Evolutionary conservation across 2,329 filamentous ascomycete genomes (phyloP).

Genomic region (Myrmaecium sp.): DNA sequence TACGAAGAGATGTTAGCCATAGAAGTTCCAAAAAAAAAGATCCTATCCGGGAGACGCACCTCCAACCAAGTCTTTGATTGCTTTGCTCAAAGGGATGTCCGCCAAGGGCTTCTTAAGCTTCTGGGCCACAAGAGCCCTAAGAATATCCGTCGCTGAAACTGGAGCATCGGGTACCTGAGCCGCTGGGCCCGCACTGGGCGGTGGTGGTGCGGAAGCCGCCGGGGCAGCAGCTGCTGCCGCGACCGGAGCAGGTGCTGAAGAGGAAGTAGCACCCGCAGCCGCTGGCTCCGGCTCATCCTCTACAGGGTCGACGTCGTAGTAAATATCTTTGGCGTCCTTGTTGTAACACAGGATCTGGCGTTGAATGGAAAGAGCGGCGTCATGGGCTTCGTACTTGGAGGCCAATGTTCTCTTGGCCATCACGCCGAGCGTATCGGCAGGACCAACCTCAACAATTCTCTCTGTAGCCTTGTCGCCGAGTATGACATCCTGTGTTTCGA

Average conservation of each 20-base stretch:
- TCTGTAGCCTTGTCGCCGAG: conserved; percentile 91
- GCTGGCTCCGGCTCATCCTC: conserved; percentile 62
- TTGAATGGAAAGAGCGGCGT: conserved; percentile 90
- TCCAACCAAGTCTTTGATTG: conserved; percentile 95
- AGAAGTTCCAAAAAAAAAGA: conserved; percentile 1
- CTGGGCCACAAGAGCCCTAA: conserved; percentile 79
- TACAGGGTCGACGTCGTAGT: conserved; percentile 92
- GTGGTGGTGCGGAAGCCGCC: conserved; percentile 38
- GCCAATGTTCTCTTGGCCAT: conserved; percentile 95
- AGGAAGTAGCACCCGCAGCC: conserved; percentile 26
- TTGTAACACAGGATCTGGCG: conserved; percentile 98
- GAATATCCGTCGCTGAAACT: conserved; percentile 74
- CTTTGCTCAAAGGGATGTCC: conserved; percentile 85
- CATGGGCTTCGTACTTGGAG: conserved; percentile 96
- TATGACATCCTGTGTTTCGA: conserved; percentile 99
- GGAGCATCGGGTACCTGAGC: conserved; percentile 74
- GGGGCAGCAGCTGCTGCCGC: conserved; percentile 37
- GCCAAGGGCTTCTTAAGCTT: conserved; percentile 89
- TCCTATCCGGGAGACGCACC: conserved; percentile 46
- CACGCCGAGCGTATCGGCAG: conserved; percentile 86
- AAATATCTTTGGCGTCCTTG: conserved; percentile 98
- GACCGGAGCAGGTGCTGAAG: conserved; percentile 29
- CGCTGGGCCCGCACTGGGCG: conserved; percentile 65
- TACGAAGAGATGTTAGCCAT: conserved; percentile 7
- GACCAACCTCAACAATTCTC: conserved; percentile 93